Evolutionary conservation across 129 eudicot genomes (phyloP), one percentile per base, ranked within the genome.

Genomic region (Helichrysum umbraculigerum): DNA sequence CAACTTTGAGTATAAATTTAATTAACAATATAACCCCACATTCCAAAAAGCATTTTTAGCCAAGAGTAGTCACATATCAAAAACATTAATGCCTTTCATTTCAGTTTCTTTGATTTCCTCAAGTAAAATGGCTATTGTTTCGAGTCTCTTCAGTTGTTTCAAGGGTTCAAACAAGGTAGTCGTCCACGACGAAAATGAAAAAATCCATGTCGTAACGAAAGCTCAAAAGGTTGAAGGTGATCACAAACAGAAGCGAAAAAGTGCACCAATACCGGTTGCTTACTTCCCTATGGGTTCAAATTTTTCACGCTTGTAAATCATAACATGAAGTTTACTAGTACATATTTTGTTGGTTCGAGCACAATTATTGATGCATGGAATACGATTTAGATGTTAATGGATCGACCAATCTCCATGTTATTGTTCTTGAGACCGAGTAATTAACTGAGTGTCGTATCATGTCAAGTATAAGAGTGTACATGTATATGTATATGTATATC

Each of bases 101-200:
- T 0, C 42, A 32, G 33, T 29, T 29, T 5, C 69, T 42, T 19
- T 20, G 6, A 21, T 34, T 71, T 6, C 2, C 57, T 32, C 32
- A 20, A 61, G 1, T 70, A 44, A 79, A 39, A 72, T 79, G 83
- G 78, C 44, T 6, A 63, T 63, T 37, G 58, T 79, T 2, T 35
- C 51, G 21, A 30, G 60, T 70, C 71, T 70, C 25, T 44, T 78
- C 25, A 29, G 54, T 59, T 78, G 81, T 47, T 70, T 78, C 32
- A 20, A 19, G 29, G 65, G 71, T 70, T 62, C 81, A 35, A 76
- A 10, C 32, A 68, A 76, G 34, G 81, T 25, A 25, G 28, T 68
- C 0, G 30, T 16, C 2, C 30, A 22, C 14, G 30, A 67, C 0
- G 68, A 33, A 67, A 67, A 57, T 51, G 41, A 75, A 1, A 65